Base-by-base conservation (phyloP, 495 filamentous ascomycete species). In the Gamarada debralockiae region DNA sequence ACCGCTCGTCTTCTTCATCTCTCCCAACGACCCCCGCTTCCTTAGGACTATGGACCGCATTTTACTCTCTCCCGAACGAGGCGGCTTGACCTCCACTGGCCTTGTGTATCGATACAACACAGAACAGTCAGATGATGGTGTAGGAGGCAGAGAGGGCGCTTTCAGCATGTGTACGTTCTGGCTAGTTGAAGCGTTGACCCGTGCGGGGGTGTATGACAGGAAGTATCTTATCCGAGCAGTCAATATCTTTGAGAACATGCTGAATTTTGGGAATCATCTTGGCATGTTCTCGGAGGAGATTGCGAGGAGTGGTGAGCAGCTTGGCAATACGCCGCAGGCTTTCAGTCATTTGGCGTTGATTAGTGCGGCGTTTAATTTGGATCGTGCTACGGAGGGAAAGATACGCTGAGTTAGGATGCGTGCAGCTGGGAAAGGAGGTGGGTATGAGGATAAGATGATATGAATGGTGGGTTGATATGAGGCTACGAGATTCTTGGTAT, bases 111-210 rank as follows among this genome's bases (percentile, higher is more conserved):
- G 85, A 21, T 88, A 89, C 61, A 78, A 88, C 60, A 84, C 79
- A 5, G 68, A 77, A 21, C 72, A 75, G 41, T 74, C 81, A 13
- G 77, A 88, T 42, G 85, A 87, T 55, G 85, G 85, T n/a, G 80
- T 89, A 3, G 82, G 82, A 31, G 85, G 85, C 18, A 71, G 78
- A 24, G 85, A 89, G 66, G 85, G 85, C n/a, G 83, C 84, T 17
- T 89, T 89, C 61, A 78, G 77, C 62, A 88, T 89, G 84, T 85
- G 84, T 53, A 89, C 84, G 0, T 89, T 87, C 65, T 88, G 85
- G 85, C 76, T 87, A 3, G 81, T 87, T 3, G 85, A 88, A 63
- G 83, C 85, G n/a, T 72, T 89, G 68, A 85, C 84, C 21, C 74
- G 85, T 33, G 85, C 80, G 15, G 74, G 77, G 43, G 75, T 80